Evolutionary conservation across 2,329 filamentous ascomycete species (phyloP), one percentile per base, ranked within the genome.

Genomic region (Calonectria hawksworthii): DNA sequence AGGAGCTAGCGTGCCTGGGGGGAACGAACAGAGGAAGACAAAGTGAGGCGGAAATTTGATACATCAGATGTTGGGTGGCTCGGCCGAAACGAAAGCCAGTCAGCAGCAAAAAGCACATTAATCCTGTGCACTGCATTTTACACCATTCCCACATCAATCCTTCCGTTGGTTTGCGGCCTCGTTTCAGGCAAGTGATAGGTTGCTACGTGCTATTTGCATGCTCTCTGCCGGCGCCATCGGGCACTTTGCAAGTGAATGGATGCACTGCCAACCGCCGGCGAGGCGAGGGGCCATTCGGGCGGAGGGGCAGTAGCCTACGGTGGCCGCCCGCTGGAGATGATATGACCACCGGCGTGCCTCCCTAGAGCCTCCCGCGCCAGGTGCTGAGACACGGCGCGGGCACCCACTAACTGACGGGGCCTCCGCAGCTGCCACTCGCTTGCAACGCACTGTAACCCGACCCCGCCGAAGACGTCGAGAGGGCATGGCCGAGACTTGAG

Each of bases 281-380:
- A 65, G 32, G 30, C 38, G 59, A 59, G 61, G 67, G 28, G 6
- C 72, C 38, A 66, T 74, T 34, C 51, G 59, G 56, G 59, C 54
- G 70, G 65, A 67, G 72, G 64, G 72, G n/a, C n/a, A n/a, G n/a
- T 36, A 61, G 67, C 26, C 66, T 66, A 69, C 59, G 51, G 67
- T 47, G 36, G 36, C 38, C 44, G 38, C 23, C 41, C 47, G 16
- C 21, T 47, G 47, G 41, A 41, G n/a, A 73, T 73, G 71, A 64
- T 59, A 66, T 74, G 72, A 70, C 50, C 21, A 41, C 34, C 32
- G n/a, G 28, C 26, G 10, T 56, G 28, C 56, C 34, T 38, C 66
- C 66, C 26, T 47, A 36, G n/a, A 56, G 65, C 56, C 54, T 59
- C 41, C 71, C 63, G 34, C 64, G 26, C 61, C 51, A 50, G 69